Conservation (phyloP, 2,329 filamentous ascomycete genomes). For the Ascochyta pisi region DNA sequence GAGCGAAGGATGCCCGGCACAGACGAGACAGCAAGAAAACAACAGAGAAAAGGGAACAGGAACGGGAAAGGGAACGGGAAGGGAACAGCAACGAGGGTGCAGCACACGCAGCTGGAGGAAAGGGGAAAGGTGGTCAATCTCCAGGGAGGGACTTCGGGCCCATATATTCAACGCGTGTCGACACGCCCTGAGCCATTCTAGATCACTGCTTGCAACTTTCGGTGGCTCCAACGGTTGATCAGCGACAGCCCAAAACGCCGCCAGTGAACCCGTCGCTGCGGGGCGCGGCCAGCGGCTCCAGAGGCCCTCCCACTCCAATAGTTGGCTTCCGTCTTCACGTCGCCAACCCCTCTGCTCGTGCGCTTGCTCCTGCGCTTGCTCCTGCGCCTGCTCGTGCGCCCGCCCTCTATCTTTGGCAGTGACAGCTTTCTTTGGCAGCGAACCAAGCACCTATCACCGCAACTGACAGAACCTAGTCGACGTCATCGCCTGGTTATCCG, state of each 20-base stretch:
- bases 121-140: constrained; percentile 7
- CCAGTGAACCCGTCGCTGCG: constrained; percentile 7
- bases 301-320: constrained; percentile 4
- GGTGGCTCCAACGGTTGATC: constrained; percentile 12
- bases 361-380: constrained; percentile 3
- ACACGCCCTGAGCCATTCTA: constrained; percentile 4
- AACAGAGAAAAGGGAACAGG: not conserved
- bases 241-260: constrained; percentile 12
- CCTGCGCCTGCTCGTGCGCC: constrained; percentile 12
- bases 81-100: constrained; percentile 2
- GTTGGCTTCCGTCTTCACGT: constrained; percentile 4
- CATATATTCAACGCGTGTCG: constrained; percentile 18
- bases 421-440: constrained; percentile 1
- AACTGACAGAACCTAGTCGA: not conserved
- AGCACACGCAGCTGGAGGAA: constrained; percentile 7
- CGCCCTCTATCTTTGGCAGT: constrained; percentile 7
- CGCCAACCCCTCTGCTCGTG: constrained; percentile 10
- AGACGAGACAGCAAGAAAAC: constrained; percentile 8
- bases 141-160: constrained; percentile 8
- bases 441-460: constrained; percentile 3
- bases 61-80: not conserved
- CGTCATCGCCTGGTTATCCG: constrained; percentile 7
- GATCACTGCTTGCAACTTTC: constrained; percentile 2
- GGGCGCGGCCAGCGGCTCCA: constrained; percentile 1
- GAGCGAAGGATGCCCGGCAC: constrained; percentile 5